Conservation (phyloP, 225 moss, liverwort and hornwort species). For the Pseudisothecium myosuroides region DNA sequence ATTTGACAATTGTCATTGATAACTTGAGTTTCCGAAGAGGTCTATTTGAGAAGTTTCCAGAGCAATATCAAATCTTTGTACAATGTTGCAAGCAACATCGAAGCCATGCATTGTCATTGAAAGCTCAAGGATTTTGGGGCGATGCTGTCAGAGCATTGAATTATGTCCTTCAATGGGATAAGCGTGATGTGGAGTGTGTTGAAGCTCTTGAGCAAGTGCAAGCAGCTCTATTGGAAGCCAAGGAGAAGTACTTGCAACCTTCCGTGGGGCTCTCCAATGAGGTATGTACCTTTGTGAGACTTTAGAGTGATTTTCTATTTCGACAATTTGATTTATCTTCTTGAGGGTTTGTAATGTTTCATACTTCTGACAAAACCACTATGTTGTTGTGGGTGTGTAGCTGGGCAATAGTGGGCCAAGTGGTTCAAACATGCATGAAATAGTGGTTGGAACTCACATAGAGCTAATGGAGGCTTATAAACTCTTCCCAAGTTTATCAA, state of each 20-base stretch:
- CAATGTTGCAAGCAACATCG: background rate
- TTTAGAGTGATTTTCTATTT: background rate
- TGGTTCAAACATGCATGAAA: accelerated
- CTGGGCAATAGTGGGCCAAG: background rate
- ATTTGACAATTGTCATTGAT: background rate
- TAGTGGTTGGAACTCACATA: too few relatives aligned
- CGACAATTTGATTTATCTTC: background rate
- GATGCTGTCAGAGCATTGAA: background rate
- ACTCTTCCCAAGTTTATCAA: too few relatives aligned
- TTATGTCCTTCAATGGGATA: background rate
- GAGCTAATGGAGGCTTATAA: too few relatives aligned
- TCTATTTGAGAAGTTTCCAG: background rate
- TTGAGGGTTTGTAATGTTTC: background rate
- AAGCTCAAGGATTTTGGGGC: background rate
- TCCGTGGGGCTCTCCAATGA: background rate
- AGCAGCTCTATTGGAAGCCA: background rate
- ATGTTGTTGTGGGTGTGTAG: background rate
- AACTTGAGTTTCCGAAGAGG: background rate
- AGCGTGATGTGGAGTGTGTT: background rate
- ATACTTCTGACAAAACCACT: background rate
- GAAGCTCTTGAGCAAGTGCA: background rate
- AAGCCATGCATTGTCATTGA: background rate
- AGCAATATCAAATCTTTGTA: background rate
- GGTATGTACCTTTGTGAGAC: background rate
- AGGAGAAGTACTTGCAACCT: background rate